A percentile compares a stretch with the other conserved stretches of the same genome.
phyloP scores from a whole-genome alignment of 1,139 yeast species.

The Hyphopichia wangnamkhiaoensis region DNA sequence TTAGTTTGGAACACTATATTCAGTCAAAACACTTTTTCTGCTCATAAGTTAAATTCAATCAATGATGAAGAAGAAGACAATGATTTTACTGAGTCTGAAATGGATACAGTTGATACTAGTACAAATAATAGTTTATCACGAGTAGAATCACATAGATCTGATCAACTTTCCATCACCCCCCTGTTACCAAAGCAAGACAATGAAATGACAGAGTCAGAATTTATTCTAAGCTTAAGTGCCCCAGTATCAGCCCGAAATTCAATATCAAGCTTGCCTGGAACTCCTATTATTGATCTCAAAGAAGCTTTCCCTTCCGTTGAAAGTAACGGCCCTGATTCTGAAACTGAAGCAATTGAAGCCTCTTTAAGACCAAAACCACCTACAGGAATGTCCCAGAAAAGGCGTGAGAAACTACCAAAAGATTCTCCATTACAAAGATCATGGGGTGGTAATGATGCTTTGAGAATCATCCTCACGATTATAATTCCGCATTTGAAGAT shows the following conservation, averaged over 20 bases:
- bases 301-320: neutral
- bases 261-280: constrained; percentile 2
- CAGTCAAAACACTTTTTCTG: constrained; percentile 27
- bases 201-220: constrained; percentile 9
- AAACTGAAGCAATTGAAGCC: constrained; percentile 24
- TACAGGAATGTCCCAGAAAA: constrained; percentile 61
- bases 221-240: constrained; percentile 9
- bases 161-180: constrained; percentile 9
- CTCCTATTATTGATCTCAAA: constrained; percentile 10
- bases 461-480: constrained; percentile 44
- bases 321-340: constrained; percentile 6
- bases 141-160: constrained; percentile 12
- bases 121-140: constrained; percentile 4
- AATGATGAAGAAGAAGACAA: constrained; percentile 16
- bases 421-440: constrained; percentile 50
- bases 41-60: constrained; percentile 17
- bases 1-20: constrained; percentile 33
- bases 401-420: constrained; percentile 58
- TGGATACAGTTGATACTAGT: neutral
- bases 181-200: constrained; percentile 3
- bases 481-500: constrained; percentile 42
- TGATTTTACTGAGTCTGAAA: neutral
- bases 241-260: constrained; percentile 5
- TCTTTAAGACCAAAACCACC: constrained; percentile 50
- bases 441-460: constrained; percentile 64